Base-by-base conservation (phyloP, 2,329 filamentous ascomycete species). In the Pseudocercospora fuligena region DNA sequence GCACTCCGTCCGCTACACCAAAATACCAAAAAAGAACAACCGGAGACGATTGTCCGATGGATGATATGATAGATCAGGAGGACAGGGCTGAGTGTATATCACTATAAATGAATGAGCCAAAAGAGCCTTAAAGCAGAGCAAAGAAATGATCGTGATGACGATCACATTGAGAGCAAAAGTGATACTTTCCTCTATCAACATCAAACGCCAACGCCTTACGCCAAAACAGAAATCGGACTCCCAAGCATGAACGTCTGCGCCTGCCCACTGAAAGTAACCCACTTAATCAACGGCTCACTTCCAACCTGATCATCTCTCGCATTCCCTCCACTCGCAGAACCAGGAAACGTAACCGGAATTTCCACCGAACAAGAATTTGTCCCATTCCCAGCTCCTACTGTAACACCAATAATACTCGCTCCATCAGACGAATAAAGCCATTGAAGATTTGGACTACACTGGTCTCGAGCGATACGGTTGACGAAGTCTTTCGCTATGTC, bases 301-400 rank as follows among this genome's bases (percentile, higher is more conserved):
- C 63, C 63, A 33, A 65, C 47, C 14, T 65, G 31, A 49, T 65
- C 63, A 36, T 65, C 58, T 11, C 31, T 65, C 0, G 57, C 63
- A 25, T 12, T 14, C 14, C 47, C 63, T 14, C 63, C 63, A 49
- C 46, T 65, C 33, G 63, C 63, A 29, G 21, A 25, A n/a, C 63
- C 63, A n/a, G 63, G 63, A n/a, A 65, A 65, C 9, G 63, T 61
- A 1, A 65, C 63, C 12, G 63, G 63, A 40, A 65, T 61, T 11
- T 57, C 46, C 14, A 40, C 63, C 14, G 57, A 57, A 36, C 63
- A 65, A 43, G 21, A 43, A 25, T 65, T 65, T 7, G 57, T 58
- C 11, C 23, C 43, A 27, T 19, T 36, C 23, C 12, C 63, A 57
- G 23, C 61, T 49, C 8, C 54, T 14, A 12, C 33, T 47, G 58